Base-by-base conservation (phyloP, 352 stramenopile species). In the Peronospora belbahrii region DNA sequence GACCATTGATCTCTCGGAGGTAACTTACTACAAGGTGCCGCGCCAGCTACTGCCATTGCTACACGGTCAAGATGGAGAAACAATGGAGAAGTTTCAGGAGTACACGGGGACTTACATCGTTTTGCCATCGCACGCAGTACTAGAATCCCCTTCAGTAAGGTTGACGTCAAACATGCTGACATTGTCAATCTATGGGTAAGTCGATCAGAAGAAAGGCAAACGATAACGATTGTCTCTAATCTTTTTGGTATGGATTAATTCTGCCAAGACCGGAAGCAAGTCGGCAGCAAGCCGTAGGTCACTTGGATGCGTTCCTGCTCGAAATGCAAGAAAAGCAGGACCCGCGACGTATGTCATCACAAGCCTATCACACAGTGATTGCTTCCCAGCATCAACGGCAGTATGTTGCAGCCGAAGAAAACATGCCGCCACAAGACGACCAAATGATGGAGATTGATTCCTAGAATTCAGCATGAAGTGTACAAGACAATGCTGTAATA, bases 31-130 rank as follows among this genome's bases (percentile, higher is more conserved):
- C 52, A 74, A 74, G 25, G 56, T 89, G 8, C 81, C 78, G 10
- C 60, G 72, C 5, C 55, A 74, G 24, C 48, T 90, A 42, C 56
- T 92, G n/a, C 63, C 70, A 30, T 62, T 85, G 33, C 55, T 92
- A 14, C 74, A 90, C 19, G 78, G 75, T 3, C 66, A 90, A 44
- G 62, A 64, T 18, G 78, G 75, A 2, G 67, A 83, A 23, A 88
- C 78, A 5, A 77, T 92, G 63, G 48, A 67, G 11, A 72, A 83
- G 25, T 90, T 92, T 30, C 73, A 89, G 54, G 72, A 88, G 25
- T 76, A 83, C 45, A 88, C 78, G 5, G 66, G 58, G 6, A 88
- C 78, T 17, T 88, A 88, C 59, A 88, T 92, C 20, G 67, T 85
- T 10, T 47, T 86, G 3, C 78, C 76, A 9, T 74, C 70, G 8